These are phyloP conservation scores for Andrographis paniculata DNA, from an alignment of 305 asterid genomes.

Conservation along the genomic window DNA sequence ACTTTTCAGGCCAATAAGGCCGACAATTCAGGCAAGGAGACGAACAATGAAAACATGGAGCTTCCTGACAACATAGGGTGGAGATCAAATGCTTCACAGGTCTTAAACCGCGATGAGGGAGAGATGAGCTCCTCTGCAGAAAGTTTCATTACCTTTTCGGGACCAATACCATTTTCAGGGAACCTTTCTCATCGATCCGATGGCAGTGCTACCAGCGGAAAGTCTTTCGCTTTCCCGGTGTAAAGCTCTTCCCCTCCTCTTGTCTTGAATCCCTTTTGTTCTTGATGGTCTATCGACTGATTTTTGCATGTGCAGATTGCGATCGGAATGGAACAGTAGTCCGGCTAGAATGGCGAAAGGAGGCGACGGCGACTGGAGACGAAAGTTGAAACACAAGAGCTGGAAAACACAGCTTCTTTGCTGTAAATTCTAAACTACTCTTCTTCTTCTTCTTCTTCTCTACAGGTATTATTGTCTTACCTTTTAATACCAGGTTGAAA, in stretches of 20 bases:
- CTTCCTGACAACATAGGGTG: constrained; percentile 11
- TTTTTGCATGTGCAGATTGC: constrained; percentile 42
- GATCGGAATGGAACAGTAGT: constrained; percentile 87
- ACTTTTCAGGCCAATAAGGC: too few species aligned
- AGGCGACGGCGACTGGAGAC: constrained; percentile 49
- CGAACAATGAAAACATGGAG: constrained; percentile 15
- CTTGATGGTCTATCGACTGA: background rate
- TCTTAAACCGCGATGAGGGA: constrained; percentile 41
- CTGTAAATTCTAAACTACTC: constrained; percentile 66
- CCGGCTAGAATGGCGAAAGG: constrained; percentile 90
- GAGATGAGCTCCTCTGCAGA: constrained; percentile 76
- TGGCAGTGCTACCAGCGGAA: constrained; percentile 76
- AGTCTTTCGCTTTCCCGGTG: constrained; percentile 95
- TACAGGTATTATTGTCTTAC: too few species aligned
- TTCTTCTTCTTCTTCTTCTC: too few species aligned
- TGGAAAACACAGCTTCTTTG: constrained; percentile 85
- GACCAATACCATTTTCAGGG: constrained; percentile 67
- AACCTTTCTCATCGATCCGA: constrained; percentile 83
- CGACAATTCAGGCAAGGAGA: constrained; percentile 1
- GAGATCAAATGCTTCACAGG: constrained; percentile 14
- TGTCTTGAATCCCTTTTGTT: background rate
- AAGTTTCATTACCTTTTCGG: constrained; percentile 52
- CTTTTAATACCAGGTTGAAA: too few species aligned
- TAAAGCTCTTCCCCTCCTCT: constrained; percentile 18
- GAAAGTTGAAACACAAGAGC: constrained; percentile 35